These are phyloP conservation scores for Lecanoromycetidae sp. DNA, from an alignment of 2,329 filamentous ascomycete genomes.

Conservation along the genomic window DNA sequence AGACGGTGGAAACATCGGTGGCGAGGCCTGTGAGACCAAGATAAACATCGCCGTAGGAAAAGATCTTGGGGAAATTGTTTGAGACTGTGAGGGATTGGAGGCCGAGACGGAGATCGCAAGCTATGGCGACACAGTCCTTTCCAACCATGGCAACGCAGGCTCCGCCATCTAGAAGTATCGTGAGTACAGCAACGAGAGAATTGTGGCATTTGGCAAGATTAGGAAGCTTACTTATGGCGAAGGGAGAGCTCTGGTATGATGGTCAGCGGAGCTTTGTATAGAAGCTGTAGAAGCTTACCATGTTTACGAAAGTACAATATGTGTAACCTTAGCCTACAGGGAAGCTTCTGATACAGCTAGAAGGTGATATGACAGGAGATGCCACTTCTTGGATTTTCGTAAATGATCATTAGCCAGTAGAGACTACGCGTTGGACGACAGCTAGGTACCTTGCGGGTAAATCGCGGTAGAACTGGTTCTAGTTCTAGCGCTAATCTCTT, in stretches of 20 bases:
- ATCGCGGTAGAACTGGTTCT: no score
- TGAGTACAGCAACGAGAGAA: neutral
- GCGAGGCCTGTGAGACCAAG: constrained; percentile 92
- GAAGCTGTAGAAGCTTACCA: neutral
- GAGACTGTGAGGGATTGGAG: constrained; percentile 93
- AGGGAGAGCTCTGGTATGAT: constrained; percentile 15
- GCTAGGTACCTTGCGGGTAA: neutral
- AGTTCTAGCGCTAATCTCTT: no score
- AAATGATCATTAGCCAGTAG: no score
- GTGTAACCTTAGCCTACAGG: neutral
- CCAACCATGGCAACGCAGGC: constrained; percentile 98
- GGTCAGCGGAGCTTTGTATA: neutral
- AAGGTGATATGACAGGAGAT: neutral
- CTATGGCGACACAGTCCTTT: constrained; percentile 99
- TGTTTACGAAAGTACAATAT: neutral
- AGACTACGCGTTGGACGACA: constrained; percentile 5
- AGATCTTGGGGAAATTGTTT: constrained; percentile 99
- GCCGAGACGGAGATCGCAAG: constrained; percentile 94
- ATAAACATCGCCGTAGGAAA: constrained; percentile 91
- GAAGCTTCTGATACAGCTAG: neutral
- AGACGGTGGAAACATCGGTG: constrained; percentile 88
- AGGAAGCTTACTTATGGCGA: constrained; percentile 17
- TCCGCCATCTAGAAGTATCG: constrained; percentile 57
- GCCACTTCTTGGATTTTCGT: neutral
- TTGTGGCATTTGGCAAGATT: neutral